Evolutionary conservation across 164 flowering plant species (phyloP).

Genomic region (Chimonanthus salicifolius): DNA sequence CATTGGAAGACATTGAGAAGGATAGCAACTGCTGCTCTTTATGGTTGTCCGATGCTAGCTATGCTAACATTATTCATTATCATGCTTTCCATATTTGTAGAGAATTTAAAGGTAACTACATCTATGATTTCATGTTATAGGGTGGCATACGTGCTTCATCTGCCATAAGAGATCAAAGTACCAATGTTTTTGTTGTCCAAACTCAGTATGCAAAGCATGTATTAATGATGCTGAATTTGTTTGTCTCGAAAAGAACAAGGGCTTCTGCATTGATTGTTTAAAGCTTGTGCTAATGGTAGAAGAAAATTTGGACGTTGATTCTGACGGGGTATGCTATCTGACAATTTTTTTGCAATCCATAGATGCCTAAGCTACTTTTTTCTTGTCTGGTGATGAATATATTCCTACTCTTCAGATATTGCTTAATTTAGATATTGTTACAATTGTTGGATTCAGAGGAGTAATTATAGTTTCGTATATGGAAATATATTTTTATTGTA

Average conservation of each 20-base stretch:
- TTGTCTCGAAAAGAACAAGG: slow-evolving; percentile 36
- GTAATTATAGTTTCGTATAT: no score
- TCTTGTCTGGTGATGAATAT: neutral
- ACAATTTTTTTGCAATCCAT: neutral
- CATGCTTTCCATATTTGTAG: neutral
- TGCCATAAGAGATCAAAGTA: slow-evolving; percentile 47
- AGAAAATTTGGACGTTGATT: slow-evolving; percentile 44
- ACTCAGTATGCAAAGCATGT: slow-evolving; percentile 50
- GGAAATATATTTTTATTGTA: no score
- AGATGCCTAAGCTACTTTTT: neutral
- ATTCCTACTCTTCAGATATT: neutral
- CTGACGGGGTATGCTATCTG: slow-evolving; percentile 61
- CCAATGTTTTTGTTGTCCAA: slow-evolving; percentile 62
- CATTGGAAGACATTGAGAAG: neutral
- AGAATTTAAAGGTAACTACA: neutral
- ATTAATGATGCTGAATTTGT: slow-evolving; percentile 37
- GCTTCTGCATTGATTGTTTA: slow-evolving; percentile 62
- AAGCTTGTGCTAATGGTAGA: slow-evolving; percentile 51
- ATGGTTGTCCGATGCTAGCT: neutral
- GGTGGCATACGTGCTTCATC: slow-evolving; percentile 56
- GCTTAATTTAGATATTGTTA: neutral
- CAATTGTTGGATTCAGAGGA: neutral
- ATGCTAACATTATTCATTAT: neutral
- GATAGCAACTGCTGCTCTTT: neutral
- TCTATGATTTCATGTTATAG: slow-evolving; percentile 30